Evolutionary conservation across 805 yeast genomes (phyloP), one percentile per base, ranked within the genome.

Genomic region (Sugiyamaella marilandica): DNA sequence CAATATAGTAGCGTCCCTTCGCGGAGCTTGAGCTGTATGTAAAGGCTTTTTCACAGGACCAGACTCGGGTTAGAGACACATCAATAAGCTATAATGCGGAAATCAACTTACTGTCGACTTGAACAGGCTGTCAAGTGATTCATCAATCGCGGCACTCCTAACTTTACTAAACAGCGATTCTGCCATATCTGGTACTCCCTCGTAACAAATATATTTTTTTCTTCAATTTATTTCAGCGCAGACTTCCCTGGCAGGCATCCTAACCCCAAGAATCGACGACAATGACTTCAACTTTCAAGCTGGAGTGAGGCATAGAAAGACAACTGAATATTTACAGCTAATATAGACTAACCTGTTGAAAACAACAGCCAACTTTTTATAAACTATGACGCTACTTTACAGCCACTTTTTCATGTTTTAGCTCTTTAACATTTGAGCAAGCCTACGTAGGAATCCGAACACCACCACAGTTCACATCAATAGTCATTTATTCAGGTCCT

Each of bases 21-120:
- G 18, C 43, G 43, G 13, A n/a, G 8, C 3, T 13, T 10, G 18
- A 21, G 26, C 21, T 8, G 43, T 11, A 2, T 8, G 46, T 19
- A n/a, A 14, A n/a, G 45, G 35, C 18, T 44, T 33, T 16, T 45
- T n/a, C 19, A 45, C 49, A 18, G 49, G 49, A 29, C 51, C 51
- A 35, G 50, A 47, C 52, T 47, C 1, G 7, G 10, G 48, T 45
- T 33, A 31, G 39, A 21, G 11, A 32, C 14, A 35, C 19, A 13
- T 18, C 34, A 34, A 33, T 10, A 11, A 9, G 16, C 13, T 47
- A 33, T n/a, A 34, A 14, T 35, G 21, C 19, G 11, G 8, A 10
- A 35, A 14, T 2, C 19, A n/a, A 48, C 51, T 21, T 11, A 37
- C 51, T 35, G 52, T 37, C 9, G 47, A 33, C 24, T 46, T 36